These are phyloP conservation scores for Trichoderma sp. DNA, from an alignment of 2,329 filamentous ascomycete genomes.

Conservation along the genomic window DNA sequence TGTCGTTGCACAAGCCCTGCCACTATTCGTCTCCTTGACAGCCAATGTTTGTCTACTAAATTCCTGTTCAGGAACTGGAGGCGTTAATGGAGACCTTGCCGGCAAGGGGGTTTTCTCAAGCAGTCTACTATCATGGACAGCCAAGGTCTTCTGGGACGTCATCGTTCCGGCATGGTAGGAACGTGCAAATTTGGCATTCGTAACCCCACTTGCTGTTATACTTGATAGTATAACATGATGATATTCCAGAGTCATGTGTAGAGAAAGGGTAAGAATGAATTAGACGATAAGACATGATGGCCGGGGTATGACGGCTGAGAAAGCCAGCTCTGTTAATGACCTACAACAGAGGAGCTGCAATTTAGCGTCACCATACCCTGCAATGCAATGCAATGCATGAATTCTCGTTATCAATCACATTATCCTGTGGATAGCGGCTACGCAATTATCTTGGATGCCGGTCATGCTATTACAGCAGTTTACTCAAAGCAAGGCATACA, in stretches of 20 bases:
- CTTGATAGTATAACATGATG: background rate
- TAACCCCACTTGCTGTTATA: background rate
- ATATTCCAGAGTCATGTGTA: background rate
- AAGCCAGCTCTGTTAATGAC: background rate
- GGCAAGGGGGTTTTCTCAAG: background rate
- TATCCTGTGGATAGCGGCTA: background rate
- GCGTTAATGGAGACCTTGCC: background rate
- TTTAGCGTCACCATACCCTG: conserved; percentile 4
- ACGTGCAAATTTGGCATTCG: background rate
- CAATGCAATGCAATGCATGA: conserved; percentile 4
- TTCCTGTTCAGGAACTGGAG: background rate
- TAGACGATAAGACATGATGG: background rate
- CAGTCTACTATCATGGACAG: background rate
- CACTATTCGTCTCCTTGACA: background rate
- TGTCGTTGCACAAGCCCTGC: conserved; percentile 1
- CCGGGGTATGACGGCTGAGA: background rate
- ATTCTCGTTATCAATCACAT: background rate
- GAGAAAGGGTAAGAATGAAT: background rate
- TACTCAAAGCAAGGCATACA: background rate
- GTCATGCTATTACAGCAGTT: background rate
- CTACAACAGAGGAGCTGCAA: background rate
- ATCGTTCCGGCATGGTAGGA: background rate
- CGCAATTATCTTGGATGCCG: background rate
- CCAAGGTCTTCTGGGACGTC: background rate
- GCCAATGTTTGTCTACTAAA: background rate